Evolutionary conservation across 2,329 filamentous ascomycete genomes (phyloP).

Genomic region (Aspergillus sergii): DNA sequence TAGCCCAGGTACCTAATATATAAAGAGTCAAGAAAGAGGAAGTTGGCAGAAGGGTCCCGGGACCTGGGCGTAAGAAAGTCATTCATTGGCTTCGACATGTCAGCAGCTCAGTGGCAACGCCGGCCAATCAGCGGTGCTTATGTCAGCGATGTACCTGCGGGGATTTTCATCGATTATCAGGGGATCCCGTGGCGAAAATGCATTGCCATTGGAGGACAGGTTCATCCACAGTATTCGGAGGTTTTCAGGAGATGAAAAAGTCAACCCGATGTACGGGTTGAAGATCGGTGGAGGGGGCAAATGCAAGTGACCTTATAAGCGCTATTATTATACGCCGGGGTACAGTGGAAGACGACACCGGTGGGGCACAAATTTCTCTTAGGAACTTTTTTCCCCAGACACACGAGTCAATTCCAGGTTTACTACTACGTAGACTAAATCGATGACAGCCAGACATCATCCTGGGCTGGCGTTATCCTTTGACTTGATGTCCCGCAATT

Average conservation of each 20-base stretch:
- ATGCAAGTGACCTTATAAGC: not conserved
- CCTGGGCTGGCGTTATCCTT: not conserved
- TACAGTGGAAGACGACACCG: not conserved
- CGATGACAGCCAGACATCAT: not conserved
- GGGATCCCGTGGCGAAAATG: not conserved
- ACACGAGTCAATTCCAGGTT: not conserved
- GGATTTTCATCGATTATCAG: slow-evolving; percentile 2
- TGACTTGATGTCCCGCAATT: not conserved
- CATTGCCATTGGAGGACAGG: not conserved
- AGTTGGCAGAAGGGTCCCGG: not conserved
- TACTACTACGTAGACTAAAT: not conserved
- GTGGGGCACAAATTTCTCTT: not conserved
- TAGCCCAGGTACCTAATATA: not conserved
- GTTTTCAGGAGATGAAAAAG: not conserved
- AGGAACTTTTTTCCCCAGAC: not conserved
- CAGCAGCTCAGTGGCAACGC: slow-evolving; percentile 9
- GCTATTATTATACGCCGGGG: not conserved
- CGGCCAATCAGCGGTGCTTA: slow-evolving; percentile 16
- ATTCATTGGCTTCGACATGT: slow-evolving; percentile 8
- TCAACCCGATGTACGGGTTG: not conserved
- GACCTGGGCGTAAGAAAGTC: not conserved
- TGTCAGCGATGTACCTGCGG: slow-evolving; percentile 16
- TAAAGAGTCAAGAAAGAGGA: slow-evolving; percentile 1
- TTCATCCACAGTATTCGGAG: not conserved
- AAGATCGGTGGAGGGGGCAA: not conserved